phyloP scores from a whole-genome alignment of 2,329 filamentous ascomycete species.

The Cytospora piceicola region DNA sequence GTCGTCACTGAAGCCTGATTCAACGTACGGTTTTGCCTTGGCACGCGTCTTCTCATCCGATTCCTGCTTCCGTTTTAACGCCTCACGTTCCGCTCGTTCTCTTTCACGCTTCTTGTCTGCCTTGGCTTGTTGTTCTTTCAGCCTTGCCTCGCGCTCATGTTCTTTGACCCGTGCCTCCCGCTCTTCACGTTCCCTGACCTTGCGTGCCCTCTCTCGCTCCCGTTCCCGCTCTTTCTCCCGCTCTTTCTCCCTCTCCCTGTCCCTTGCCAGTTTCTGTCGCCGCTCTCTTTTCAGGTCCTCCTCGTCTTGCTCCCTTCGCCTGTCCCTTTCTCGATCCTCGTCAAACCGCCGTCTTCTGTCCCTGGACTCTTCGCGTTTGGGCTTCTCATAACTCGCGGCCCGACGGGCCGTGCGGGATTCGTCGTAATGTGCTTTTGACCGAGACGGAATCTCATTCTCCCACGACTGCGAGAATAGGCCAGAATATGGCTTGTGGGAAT shows the following conservation, averaged over 20 bases:
- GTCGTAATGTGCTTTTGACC: conserved; percentile 48
- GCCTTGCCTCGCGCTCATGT: conserved; percentile 15
- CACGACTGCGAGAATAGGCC: conserved; percentile 46
- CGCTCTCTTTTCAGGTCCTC: conserved; percentile 28
- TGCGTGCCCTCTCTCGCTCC: conserved; percentile 38
- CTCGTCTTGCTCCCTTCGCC: conserved; percentile 38
- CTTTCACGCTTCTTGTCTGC: conserved; percentile 28
- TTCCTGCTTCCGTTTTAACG: conserved; percentile 36
- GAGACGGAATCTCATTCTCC: conserved; percentile 50
- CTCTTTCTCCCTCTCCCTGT: conserved; percentile 39
- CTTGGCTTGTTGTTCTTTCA: conserved; percentile 13
- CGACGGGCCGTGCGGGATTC: conserved; percentile 48
- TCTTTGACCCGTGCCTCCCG: conserved; percentile 3
- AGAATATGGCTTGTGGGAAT: conserved; percentile 39
- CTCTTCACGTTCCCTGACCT: conserved; percentile 35
- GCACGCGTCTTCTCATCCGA: conserved; percentile 38
- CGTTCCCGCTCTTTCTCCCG: conserved; percentile 42
- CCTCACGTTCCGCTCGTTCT: conserved; percentile 34
- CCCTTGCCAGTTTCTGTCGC: conserved; percentile 47
- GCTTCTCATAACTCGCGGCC: conserved; percentile 49
- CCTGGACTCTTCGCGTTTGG: conserved; percentile 33
- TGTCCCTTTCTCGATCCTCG: conserved; percentile 36
- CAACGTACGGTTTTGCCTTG: conserved; percentile 36
- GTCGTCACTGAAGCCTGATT: conserved; percentile 34
- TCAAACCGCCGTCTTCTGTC: conserved; percentile 38